phyloP scores from a whole-genome alignment of 1,139 yeast species.

The Yamadazyma epiphylla region DNA sequence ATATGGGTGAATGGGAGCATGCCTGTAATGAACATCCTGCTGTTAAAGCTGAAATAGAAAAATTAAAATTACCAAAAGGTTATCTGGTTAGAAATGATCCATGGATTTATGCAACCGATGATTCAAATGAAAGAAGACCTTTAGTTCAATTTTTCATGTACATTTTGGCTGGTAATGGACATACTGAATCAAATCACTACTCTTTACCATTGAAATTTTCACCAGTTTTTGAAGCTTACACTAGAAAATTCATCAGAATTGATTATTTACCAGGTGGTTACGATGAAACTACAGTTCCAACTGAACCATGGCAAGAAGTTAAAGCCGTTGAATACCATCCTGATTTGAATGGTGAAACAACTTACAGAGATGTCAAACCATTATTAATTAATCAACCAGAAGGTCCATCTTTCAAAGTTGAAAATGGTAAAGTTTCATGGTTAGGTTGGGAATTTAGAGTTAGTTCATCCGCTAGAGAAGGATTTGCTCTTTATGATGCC shows the following conservation, averaged over 20 bases:
- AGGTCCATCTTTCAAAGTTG: slow-evolving; percentile 73
- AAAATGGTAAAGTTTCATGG: slow-evolving; percentile 70
- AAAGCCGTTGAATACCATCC: slow-evolving; percentile 70
- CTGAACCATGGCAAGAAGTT: slow-evolving; percentile 58
- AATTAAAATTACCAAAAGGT: slow-evolving; percentile 55
- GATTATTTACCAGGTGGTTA: slow-evolving; percentile 75
- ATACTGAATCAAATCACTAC: slow-evolving; percentile 79
- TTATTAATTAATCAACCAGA: slow-evolving; percentile 77
- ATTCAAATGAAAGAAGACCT: slow-evolving; percentile 54
- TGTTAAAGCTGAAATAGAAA: slow-evolving; percentile 59
- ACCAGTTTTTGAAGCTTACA: slow-evolving; percentile 71
- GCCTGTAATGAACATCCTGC: slow-evolving; percentile 52
- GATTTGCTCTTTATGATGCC: slow-evolving; percentile 74
- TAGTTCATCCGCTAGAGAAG: slow-evolving; percentile 75
- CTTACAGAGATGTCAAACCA: slow-evolving; percentile 65
- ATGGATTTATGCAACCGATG: slow-evolving; percentile 88
- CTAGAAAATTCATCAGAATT: slow-evolving; percentile 65
- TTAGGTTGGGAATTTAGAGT: slow-evolving; percentile 89
- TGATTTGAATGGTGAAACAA: slow-evolving; percentile 59
- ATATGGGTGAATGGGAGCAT: slow-evolving; percentile 54
- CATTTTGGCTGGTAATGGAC: slow-evolving; percentile 63
- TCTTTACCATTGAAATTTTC: slow-evolving; percentile 80
- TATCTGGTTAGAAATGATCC: slow-evolving; percentile 68
- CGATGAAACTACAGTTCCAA: slow-evolving; percentile 60
- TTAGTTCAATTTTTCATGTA: slow-evolving; percentile 77